Evolutionary conservation across 768 basidiomycete genomes (phyloP), one percentile per base, ranked within the genome.

Genomic region (Lenzites betulinus): DNA sequence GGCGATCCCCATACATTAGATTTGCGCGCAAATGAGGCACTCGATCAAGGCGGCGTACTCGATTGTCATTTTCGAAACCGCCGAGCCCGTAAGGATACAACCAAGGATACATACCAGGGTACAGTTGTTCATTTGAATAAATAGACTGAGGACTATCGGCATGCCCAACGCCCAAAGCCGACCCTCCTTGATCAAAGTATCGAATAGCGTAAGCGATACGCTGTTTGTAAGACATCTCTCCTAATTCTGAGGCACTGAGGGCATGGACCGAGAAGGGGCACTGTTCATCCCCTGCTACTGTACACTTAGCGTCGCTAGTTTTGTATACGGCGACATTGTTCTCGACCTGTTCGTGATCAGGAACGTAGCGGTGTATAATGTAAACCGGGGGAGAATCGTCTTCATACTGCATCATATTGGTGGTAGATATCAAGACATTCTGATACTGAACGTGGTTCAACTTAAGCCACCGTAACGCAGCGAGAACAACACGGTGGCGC

Each of bases 41-140:
- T 6, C 43, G 47, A 16, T 30, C 41, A 1, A 60, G 20, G 12
- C 30, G n/a, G 3, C 39, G 20, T 5, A 12, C 5, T 5, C 22
- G 16, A 1, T 36, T 15, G 6, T 41, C 23, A 62, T 68, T 58
- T 4, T 74, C 74, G 9, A 78, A 66, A 0, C 75, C 76, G 7
- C 77, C 78, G 8, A 64, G 20, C 0, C 78, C 76, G 66, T 78
- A 79, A 0, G 77, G 78, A 63, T 76, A 80, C 1, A 78, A 57
- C 75, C 77, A 79, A 0, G 76, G 76, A 66, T 75, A 77, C 73
- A 75, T 75, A 16, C 69, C 63, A 2, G 78, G 75, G 62, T 75
- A 78, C 1, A 76, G 54, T 4, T 66, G 54, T 2, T 71, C 70
- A 62, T 79, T 77, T 18, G 73, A 53, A 38, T 69, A 78, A 15